Evolutionary conservation across 495 filamentous ascomycete genomes (phyloP).

Genomic region (Penicillium paradoxum): DNA sequence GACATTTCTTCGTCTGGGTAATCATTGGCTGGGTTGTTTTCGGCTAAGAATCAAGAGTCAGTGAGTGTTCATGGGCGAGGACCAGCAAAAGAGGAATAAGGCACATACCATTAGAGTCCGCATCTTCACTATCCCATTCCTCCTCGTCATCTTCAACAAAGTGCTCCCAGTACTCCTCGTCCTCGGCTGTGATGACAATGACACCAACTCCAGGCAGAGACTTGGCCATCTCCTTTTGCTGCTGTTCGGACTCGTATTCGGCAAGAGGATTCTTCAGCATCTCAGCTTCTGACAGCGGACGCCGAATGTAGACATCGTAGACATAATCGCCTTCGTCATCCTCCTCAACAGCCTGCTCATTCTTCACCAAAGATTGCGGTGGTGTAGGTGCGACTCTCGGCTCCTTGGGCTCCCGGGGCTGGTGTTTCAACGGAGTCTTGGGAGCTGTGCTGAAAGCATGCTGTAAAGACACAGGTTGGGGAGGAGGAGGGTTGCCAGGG

Average conservation of each 20-base stretch:
- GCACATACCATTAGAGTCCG: slow-evolving; percentile 54
- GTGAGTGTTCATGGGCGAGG: neutral
- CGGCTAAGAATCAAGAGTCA: slow-evolving; percentile 39
- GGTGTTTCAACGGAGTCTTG: slow-evolving; percentile 35
- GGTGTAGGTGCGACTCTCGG: slow-evolving; percentile 15
- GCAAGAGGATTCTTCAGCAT: slow-evolving; percentile 31
- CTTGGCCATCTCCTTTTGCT: slow-evolving; percentile 28
- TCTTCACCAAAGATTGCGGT: neutral
- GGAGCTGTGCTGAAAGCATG: slow-evolving; percentile 10
- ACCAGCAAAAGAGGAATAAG: neutral
- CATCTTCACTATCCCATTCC: slow-evolving; percentile 57
- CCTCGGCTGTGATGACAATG: slow-evolving; percentile 55
- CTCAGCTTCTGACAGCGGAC: slow-evolving; percentile 30
- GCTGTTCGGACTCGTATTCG: slow-evolving; percentile 28
- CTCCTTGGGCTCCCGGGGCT: slow-evolving; percentile 33
- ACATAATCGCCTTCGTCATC: slow-evolving; percentile 55
- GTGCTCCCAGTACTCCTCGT: slow-evolving; percentile 53
- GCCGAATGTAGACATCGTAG: slow-evolving; percentile 58
- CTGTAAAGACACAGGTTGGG: neutral
- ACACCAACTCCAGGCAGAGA: slow-evolving; percentile 46
- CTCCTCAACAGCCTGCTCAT: slow-evolving; percentile 14
- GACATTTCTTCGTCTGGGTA: slow-evolving; percentile 63
- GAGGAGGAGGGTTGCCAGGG: neutral
- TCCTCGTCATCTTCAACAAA: slow-evolving; percentile 52
- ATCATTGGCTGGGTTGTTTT: slow-evolving; percentile 61